Evolutionary conservation across 768 basidiomycete genomes (phyloP), one percentile per base, ranked within the genome.

Genomic region (Boletus insuetus): DNA sequence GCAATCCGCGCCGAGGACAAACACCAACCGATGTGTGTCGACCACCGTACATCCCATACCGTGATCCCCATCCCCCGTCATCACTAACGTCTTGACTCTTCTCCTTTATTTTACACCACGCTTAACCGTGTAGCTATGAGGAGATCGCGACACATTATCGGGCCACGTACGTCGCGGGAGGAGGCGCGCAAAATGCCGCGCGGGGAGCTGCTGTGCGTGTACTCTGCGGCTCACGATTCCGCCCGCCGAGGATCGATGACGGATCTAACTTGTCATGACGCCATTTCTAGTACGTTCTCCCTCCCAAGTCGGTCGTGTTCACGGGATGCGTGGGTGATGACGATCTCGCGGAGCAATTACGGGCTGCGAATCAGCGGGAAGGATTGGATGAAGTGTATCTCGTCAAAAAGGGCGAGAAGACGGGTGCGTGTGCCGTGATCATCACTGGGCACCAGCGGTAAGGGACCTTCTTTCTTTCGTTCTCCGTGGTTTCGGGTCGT

Each of bases 371-470:
- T 82, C 81, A 86, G 73, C 87, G 89, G 50, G 97, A 98, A 74
- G 94, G 93, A 10, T 82, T 99, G 55, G 77, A 84, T 55, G 82
- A 94, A 59, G 89, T 88, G 6, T 99, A 98, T 74, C 87, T 86
- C 64, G 92, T 98, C 64, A 87, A 87, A 71, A 77, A 87, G 58
- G 89, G 86, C 55, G 85, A 86, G 68, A 85, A 91, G 74, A 98
- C 97, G 7, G 97, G 97, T 53, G 94, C 97, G 49, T 99, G 97
- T 69, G 96, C 92, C 14, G 97, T 98, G 60, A 74, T 99, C 62
- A 84, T 98, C 73, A 98, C 94, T 48, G 92, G 89, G 43, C 94
- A 97, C 75, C 69, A 97, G 73, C 83, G 96, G 91, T 94, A 59
- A 26, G 81, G 13, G 11, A 6, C 19, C 22, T 37, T 34, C 12